Conservation (phyloP, 106 monocot species). For the Vanilla planifolia region DNA sequence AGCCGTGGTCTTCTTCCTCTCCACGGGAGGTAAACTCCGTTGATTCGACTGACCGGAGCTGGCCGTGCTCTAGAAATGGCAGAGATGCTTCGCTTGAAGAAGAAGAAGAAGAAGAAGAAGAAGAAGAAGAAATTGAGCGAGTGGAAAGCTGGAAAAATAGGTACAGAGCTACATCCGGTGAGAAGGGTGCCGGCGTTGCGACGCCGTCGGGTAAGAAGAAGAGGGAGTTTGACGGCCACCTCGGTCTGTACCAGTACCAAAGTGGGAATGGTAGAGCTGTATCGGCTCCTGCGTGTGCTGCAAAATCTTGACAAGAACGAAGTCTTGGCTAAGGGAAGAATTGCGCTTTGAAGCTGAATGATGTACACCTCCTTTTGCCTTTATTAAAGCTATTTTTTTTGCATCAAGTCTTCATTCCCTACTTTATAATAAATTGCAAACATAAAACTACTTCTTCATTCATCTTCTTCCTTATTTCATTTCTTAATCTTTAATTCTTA, state of each 20-base stretch:
- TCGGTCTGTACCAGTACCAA: too few species aligned
- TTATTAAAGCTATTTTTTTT: too few species aligned
- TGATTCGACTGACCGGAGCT: slow-evolving; percentile 60
- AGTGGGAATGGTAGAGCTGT: not conserved
- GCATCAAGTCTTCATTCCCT: too few species aligned
- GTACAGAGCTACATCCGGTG: not conserved
- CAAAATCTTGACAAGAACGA: not conserved
- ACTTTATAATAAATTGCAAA: too few species aligned
- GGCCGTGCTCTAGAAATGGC: too few species aligned
- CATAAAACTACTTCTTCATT: too few species aligned
- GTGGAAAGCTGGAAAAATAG: not conserved
- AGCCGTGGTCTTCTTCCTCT: slow-evolving; percentile 36
- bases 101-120: slow-evolving; percentile 29
- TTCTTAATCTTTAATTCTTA: too few species aligned
- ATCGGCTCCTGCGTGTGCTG: slow-evolving; percentile 1
- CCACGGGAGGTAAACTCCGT: slow-evolving; percentile 40
- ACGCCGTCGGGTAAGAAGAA: not conserved
- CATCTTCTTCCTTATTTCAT: too few species aligned
- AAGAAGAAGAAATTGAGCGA: not conserved
- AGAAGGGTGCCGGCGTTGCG: not conserved
- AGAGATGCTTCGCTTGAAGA: slow-evolving; percentile 23
- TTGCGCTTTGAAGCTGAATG: too few species aligned
- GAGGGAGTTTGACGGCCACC: slow-evolving; percentile 1
- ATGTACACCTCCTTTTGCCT: too few species aligned
- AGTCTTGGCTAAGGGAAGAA: too few species aligned